phyloP scores from a whole-genome alignment of 768 basidiomycete genomes.

The Boletus sp. region DNA sequence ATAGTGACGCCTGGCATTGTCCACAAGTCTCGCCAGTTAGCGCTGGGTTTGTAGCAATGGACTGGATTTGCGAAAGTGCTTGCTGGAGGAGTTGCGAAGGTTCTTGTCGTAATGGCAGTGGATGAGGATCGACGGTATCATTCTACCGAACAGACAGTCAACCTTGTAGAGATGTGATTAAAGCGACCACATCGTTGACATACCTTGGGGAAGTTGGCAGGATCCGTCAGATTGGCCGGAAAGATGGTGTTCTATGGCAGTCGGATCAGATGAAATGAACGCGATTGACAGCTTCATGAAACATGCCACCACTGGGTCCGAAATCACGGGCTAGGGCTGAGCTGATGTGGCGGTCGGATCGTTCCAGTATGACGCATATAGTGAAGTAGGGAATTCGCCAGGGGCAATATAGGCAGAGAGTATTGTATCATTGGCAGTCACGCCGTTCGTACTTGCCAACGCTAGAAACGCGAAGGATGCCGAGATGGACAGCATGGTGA shows the following conservation, averaged over 20 bases:
- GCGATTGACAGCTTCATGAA: neutral
- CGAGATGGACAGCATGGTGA: constrained; percentile 15
- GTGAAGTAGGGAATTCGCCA: constrained; percentile 59
- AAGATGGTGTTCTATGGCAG: constrained; percentile 49
- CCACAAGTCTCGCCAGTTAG: constrained; percentile 38
- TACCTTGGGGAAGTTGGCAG: constrained; percentile 52
- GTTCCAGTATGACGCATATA: constrained; percentile 63
- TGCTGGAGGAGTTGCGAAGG: constrained; percentile 35
- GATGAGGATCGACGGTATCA: constrained; percentile 44
- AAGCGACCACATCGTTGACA: neutral
- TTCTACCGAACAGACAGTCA: constrained; percentile 26
- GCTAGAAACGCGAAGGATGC: constrained; percentile 12
- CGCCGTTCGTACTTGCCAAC: neutral
- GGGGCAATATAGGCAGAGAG: constrained; percentile 52
- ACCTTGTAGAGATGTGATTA: neutral
- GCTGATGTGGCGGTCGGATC: constrained; percentile 62
- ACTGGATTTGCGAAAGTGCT: constrained; percentile 38
- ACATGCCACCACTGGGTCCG: constrained; percentile 61
- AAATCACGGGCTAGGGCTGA: constrained; percentile 68
- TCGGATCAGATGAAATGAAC: neutral
- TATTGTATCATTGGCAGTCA: constrained; percentile 9
- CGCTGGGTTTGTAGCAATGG: constrained; percentile 36
- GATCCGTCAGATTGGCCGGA: constrained; percentile 56
- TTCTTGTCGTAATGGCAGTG: constrained; percentile 37
- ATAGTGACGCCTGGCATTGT: constrained; percentile 38